A percentile compares a stretch with the other conserved stretches of the same genome.
These are phyloP conservation scores for Aspergillus niger DNA, from an alignment of 2,329 filamentous ascomycete genomes.

Conservation along the genomic window DNA sequence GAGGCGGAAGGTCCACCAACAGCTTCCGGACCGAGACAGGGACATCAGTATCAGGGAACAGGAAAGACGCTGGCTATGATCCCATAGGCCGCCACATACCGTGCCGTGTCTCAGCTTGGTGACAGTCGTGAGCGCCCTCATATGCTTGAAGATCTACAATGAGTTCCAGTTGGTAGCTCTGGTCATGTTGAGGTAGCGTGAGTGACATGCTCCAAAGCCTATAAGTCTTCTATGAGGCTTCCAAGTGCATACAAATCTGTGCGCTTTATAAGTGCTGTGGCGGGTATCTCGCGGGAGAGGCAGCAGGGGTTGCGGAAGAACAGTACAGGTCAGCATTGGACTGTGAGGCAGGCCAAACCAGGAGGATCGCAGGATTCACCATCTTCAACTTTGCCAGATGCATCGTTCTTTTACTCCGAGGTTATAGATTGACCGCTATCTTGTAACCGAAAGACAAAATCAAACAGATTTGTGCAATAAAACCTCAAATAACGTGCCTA, in stretches of 20 bases:
- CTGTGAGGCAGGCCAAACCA: neutral
- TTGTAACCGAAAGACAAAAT: too few species aligned
- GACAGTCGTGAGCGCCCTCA: neutral
- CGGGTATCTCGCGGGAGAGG: neutral
- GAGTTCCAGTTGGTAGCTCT: neutral
- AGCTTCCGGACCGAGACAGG: neutral
- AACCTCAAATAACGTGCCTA: too few species aligned
- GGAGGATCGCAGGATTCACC: neutral
- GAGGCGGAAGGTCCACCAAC: neutral
- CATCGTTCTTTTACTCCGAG: neutral
- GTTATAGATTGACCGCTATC: too few species aligned
- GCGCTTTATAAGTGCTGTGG: neutral
- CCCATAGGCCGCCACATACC: neutral
- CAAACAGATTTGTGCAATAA: too few species aligned
- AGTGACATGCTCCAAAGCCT: neutral
- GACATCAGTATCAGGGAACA: neutral
- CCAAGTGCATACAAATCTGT: neutral
- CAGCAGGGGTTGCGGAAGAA: neutral
- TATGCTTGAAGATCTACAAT: too few species aligned
- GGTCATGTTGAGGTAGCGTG: neutral
- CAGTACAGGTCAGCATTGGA: neutral
- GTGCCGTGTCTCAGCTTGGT: neutral
- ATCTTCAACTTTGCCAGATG: neutral
- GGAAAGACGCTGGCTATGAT: neutral
- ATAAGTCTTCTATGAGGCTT: neutral